phyloP scores from a whole-genome alignment of 805 yeast species.

The Sungouiella blattae region DNA sequence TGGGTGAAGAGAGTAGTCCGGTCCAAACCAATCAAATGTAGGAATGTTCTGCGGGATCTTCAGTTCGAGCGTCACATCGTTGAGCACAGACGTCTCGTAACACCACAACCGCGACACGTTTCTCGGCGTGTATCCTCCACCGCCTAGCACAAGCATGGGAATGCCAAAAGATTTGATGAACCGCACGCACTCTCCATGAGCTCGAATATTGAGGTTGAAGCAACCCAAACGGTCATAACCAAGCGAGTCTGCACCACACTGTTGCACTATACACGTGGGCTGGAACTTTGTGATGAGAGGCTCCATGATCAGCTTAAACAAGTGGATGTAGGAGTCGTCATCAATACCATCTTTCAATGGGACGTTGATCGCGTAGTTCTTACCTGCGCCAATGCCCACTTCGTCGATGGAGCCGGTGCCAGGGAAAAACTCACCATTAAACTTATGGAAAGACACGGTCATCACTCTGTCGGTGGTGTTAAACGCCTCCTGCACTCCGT shows the following conservation, averaged over 20 bases:
- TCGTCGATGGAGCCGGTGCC: slow-evolving; percentile 95
- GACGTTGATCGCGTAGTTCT: slow-evolving; percentile 82
- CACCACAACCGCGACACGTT: slow-evolving; percentile 95
- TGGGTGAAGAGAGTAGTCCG: slow-evolving; percentile 89
- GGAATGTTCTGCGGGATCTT: slow-evolving; percentile 66
- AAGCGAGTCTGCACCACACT: slow-evolving; percentile 95
- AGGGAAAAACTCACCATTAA: slow-evolving; percentile 91
- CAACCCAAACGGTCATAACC: slow-evolving; percentile 93
- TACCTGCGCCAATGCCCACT: slow-evolving; percentile 84
- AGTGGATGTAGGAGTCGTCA: slow-evolving; percentile 74
- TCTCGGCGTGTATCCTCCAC: slow-evolving; percentile 97
- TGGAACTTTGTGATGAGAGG: slow-evolving; percentile 89
- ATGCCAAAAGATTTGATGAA: slow-evolving; percentile 84
- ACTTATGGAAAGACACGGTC: slow-evolving; percentile 95
- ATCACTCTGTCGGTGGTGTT: slow-evolving; percentile 92
- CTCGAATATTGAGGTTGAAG: slow-evolving; percentile 85
- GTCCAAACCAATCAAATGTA: slow-evolving; percentile 79
- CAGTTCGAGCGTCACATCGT: slow-evolving; percentile 49
- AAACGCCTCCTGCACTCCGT: slow-evolving; percentile 97
- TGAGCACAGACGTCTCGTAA: slow-evolving; percentile 81
- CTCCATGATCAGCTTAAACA: slow-evolving; percentile 81
- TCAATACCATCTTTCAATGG: slow-evolving; percentile 95
- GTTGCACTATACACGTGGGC: slow-evolving; percentile 92
- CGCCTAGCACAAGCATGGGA: slow-evolving; percentile 90
- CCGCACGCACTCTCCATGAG: slow-evolving; percentile 94